Conservation (phyloP, 2,329 filamentous ascomycete genomes). For the Dryadomyces sulphureus region DNA sequence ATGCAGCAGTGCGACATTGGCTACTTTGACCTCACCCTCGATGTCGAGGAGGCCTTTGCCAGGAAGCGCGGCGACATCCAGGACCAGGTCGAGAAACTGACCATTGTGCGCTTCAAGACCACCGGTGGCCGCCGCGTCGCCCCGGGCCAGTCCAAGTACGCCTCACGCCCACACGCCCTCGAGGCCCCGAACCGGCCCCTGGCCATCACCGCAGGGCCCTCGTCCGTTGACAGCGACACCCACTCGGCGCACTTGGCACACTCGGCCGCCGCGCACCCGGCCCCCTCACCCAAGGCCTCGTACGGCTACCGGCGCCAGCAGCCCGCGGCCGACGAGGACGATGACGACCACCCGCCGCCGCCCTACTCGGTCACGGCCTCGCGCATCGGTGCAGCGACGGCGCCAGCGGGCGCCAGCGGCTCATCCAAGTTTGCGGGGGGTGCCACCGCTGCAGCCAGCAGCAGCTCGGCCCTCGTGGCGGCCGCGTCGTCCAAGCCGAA, state of each 20-base stretch:
- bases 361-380: constrained; percentile 42
- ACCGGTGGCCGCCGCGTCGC: constrained; percentile 51
- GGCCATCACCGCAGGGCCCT: constrained; percentile 35
- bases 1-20: constrained; percentile 97
- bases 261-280: no score
- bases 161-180: constrained; percentile 29
- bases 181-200: constrained; percentile 32
- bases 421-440: background rate
- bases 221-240: constrained; percentile 10
- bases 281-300: background rate
- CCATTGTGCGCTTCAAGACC: constrained; percentile 84
- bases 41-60: constrained; percentile 83
- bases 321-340: constrained; percentile 24
- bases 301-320: constrained; percentile 13
- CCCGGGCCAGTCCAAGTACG: constrained; percentile 32
- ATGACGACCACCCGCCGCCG: constrained; percentile 49
- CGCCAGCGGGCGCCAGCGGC: background rate
- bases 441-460: constrained; percentile 8
- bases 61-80: constrained; percentile 80
- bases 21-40: constrained; percentile 85
- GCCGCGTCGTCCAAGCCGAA: constrained; percentile 47
- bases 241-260: background rate
- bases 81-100: constrained; percentile 67
- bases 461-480: constrained; percentile 23
- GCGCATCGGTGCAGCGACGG: constrained; percentile 11